A percentile compares a stretch with the other conserved stretches of the same genome.
Conservation (phyloP, 2,329 filamentous ascomycete genomes). For the Sarocladium brachiariae region DNA sequence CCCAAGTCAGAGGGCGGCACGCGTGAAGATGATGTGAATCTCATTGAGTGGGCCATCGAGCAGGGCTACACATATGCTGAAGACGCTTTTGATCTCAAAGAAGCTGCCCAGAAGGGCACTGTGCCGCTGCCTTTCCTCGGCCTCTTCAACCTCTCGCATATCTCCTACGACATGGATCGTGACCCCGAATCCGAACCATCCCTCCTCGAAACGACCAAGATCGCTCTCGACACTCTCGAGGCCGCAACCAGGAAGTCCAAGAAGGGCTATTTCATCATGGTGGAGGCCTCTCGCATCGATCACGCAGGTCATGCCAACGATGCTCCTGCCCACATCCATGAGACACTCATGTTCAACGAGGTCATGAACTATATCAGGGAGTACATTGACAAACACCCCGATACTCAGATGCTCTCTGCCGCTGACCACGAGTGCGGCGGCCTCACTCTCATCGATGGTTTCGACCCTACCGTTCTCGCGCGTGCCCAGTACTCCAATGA, state of each 20-base stretch:
- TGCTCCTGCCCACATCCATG: slow-evolving; percentile 17
- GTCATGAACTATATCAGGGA: slow-evolving; percentile 18
- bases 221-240: slow-evolving; percentile 15
- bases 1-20: slow-evolving; percentile 14
- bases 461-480: slow-evolving; percentile 15
- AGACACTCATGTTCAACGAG: slow-evolving; percentile 20
- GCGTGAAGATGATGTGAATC: slow-evolving; percentile 16
- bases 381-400: slow-evolving; percentile 15
- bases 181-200: slow-evolving; percentile 15
- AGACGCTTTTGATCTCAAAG: slow-evolving; percentile 14
- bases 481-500: slow-evolving; percentile 15
- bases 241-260: slow-evolving; percentile 11
- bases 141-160: slow-evolving; percentile 15
- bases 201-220: slow-evolving; percentile 16
- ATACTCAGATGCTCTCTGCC: slow-evolving; percentile 20
- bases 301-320: slow-evolving; percentile 19
- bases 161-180: slow-evolving; percentile 19
- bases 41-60: slow-evolving; percentile 17
- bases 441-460: slow-evolving; percentile 17
- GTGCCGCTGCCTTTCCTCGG: slow-evolving; percentile 18
- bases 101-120: slow-evolving; percentile 11
- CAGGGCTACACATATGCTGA: slow-evolving; percentile 17
- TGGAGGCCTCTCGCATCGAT: slow-evolving; percentile 19
- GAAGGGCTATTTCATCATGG: slow-evolving; percentile 20
- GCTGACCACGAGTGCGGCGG: slow-evolving; percentile 20